phyloP scores from a whole-genome alignment of 345 rosid genomes.

The Eucalyptus paniculata region DNA sequence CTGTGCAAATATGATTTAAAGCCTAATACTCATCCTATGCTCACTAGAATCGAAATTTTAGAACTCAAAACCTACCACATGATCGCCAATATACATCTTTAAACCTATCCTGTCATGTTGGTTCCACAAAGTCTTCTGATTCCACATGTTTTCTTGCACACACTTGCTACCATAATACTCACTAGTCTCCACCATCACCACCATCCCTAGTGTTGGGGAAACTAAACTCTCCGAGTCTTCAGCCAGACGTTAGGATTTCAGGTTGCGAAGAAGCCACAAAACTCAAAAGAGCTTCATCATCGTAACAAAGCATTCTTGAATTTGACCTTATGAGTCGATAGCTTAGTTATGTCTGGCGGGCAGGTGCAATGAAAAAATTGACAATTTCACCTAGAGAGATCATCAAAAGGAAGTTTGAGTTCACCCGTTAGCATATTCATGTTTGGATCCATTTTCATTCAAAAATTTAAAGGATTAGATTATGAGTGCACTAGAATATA shows the following conservation, averaged over 20 bases:
- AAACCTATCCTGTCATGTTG: background rate
- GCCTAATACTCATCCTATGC: background rate
- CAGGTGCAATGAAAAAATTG: background rate
- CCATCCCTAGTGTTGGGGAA: background rate
- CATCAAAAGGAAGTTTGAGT: background rate
- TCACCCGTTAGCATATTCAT: background rate
- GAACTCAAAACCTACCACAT: background rate
- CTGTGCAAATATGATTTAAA: background rate
- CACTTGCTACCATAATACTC: background rate
- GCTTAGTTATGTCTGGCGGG: background rate
- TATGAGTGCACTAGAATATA: background rate
- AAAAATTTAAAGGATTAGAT: background rate
- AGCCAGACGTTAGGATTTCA: too few species aligned
- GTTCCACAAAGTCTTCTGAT: background rate
- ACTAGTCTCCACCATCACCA: background rate
- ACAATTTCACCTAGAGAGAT: background rate
- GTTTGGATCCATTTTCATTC: background rate
- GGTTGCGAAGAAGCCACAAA: too few species aligned
- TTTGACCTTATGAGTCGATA: too few species aligned
- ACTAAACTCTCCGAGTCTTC: too few species aligned
- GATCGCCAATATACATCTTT: background rate
- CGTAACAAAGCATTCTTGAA: too few species aligned
- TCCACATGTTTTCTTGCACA: background rate
- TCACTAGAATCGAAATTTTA: background rate
- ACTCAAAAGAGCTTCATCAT: too few species aligned